phyloP scores from a whole-genome alignment of 805 yeast species.

The Myxozyma neotropica region DNA sequence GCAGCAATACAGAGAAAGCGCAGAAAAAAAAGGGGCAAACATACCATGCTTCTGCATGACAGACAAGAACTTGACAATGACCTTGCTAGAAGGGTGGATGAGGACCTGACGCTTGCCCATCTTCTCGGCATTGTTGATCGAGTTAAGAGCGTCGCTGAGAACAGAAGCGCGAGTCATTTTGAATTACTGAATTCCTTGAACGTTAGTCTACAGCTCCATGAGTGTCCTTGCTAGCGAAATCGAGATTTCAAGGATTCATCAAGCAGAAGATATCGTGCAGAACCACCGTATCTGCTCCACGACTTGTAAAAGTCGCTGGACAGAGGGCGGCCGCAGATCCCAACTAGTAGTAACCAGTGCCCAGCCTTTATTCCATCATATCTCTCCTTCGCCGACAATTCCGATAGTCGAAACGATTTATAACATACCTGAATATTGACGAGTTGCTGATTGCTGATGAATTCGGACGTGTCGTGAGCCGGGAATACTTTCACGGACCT shows the following conservation, averaged over 20 bases:
- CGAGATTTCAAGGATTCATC: conserved; percentile 26
- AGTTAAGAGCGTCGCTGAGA: conserved; percentile 97
- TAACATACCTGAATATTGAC: conserved; percentile 9
- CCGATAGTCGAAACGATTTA: neutral
- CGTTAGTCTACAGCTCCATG: conserved; percentile 16
- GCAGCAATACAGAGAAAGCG: neutral
- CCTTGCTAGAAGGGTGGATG: conserved; percentile 98
- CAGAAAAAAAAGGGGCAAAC: conserved; percentile 37
- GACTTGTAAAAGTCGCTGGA: neutral
- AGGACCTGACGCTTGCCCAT: conserved; percentile 98
- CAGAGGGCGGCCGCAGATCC: conserved; percentile 15
- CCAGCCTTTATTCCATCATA: neutral
- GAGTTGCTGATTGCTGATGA: conserved; percentile 10
- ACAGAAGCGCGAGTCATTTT: conserved; percentile 97
- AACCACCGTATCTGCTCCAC: conserved; percentile 13
- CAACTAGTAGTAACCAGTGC: neutral
- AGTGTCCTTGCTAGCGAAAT: conserved; percentile 27
- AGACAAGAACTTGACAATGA: conserved; percentile 92
- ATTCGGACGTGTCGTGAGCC: neutral
- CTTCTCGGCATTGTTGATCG: conserved; percentile 98
- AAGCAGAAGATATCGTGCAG: conserved; percentile 13
- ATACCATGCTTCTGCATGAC: conserved; percentile 97
- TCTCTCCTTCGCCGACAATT: conserved; percentile 1
- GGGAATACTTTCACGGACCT: neutral
- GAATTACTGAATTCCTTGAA: conserved; percentile 13